These are phyloP conservation scores for Cocos nucifera DNA, from an alignment of 176 grass and related monocot genomes.

Conservation along the genomic window DNA sequence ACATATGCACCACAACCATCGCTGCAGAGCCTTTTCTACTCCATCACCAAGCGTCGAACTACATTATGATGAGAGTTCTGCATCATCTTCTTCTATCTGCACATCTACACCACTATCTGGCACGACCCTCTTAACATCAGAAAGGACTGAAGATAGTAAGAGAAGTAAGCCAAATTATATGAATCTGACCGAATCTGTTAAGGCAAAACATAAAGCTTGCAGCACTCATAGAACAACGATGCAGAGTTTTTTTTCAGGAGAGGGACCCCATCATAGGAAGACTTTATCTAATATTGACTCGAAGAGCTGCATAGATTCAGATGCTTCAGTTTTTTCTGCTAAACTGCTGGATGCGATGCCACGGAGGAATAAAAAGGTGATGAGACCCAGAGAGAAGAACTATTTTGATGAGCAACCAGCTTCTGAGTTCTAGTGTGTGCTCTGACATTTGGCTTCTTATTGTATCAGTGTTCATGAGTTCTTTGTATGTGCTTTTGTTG, in stretches of 20 bases:
- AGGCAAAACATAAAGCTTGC: slow-evolving; percentile 50
- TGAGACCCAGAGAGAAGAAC: neutral
- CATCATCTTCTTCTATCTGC: slow-evolving; percentile 68
- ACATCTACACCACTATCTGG: neutral
- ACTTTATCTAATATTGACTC: slow-evolving; percentile 7
- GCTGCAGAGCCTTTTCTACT: slow-evolving; percentile 29
- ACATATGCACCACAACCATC: neutral
- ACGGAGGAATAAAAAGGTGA: neutral
- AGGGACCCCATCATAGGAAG: neutral
- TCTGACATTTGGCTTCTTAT: slow-evolving; percentile 6
- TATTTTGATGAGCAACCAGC: too few relatives aligned
- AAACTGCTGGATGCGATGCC: neutral
- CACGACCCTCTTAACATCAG: slow-evolving; percentile 26
- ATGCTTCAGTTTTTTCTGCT: neutral
- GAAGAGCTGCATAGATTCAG: slow-evolving; percentile 22
- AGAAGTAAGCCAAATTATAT: slow-evolving; percentile 68
- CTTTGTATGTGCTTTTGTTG: slow-evolving; percentile 16
- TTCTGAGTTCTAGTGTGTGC: slow-evolving; percentile 2
- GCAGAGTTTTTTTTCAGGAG: neutral
- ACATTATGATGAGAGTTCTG: slow-evolving; percentile 72
- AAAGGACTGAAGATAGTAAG: slow-evolving; percentile 35
- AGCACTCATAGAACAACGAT: neutral
- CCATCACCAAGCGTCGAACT: slow-evolving; percentile 72
- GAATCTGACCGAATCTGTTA: slow-evolving; percentile 88
- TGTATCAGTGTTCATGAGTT: slow-evolving; percentile 15